Evolutionary conservation across 2,329 filamentous ascomycete species (phyloP), one percentile per base, ranked within the genome.

Genomic region (Fonsecaea erecta): DNA sequence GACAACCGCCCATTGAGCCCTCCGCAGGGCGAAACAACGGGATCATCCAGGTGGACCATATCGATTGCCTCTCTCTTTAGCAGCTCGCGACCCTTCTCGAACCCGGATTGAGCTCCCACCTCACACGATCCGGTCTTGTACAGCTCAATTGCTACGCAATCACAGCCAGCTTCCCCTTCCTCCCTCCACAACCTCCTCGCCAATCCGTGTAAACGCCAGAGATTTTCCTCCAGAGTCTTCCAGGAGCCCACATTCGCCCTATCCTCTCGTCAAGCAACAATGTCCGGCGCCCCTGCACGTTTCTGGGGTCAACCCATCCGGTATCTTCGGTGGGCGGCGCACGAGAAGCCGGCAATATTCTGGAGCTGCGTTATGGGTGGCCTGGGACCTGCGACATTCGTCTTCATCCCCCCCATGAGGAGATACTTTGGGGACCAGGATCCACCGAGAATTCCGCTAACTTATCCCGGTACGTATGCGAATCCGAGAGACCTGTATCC

Each of bases 331-430:
- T 98, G 93, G 92, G 88, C 93, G 60, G 85, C 91, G 57, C 89
- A 92, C 81, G 90, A 95, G 79, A 91, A 90, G 78, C 95, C 95
- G 58, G 93, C 93, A 65, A 90, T 93, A 82, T 96, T 97, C 85
- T 98, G 88, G 86, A 92, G 91, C 73, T 82, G 92, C 74, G 76
- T 91, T 64, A 81, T 98, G 71, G 94, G 91, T 72, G 82, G 79
- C 70, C 74, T 87, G 62, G 93, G 93, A 11, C 95, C 94, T 37
- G 78, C 90, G 63, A 81, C 86, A 64, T 81, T 96, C 69, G 77
- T 90, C 65, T 83, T 85, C 63, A 89, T 92, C 0, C 93, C 93
- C 51, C 90, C 92, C 54, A 82, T 96, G 72, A 84, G 93, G 77
- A 80, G 82, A 68, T 83, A 81, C 69, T 78, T 96, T 63, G 93